Evolutionary conservation across 805 yeast species (phyloP), one percentile per base, ranked within the genome.

Genomic region (Barnettozyma californica): DNA sequence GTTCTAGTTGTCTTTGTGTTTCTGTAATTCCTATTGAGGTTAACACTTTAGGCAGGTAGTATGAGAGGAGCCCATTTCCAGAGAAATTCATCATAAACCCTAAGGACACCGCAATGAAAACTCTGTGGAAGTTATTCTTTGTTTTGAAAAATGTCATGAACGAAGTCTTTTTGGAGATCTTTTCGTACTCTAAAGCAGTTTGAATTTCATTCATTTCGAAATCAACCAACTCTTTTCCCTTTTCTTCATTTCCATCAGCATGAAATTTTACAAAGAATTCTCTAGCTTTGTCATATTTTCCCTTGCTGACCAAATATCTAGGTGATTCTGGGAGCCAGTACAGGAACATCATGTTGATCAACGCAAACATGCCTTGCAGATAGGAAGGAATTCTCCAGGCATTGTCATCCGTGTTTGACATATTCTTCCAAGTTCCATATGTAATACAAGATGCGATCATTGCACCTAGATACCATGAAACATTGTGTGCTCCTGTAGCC

Each of bases 331-430:
- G 82, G 46, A 74, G 67, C 14, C 68, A 69, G 18, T 48, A 70
- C 41, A 73, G 50, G 25, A 69, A 57, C 3, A 52, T 3, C 9
- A 68, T 20, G 56, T 76, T 80, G 21, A 73, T 16, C 3, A 70
- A 21, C 2, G 84, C 81, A 53, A 74, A 64, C 16, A 68, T 57
- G 38, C 74, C 77, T 62, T 80, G 84, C 38, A 79, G 50, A 44
- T 69, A 69, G 11, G 80, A 68, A 36, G 84, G 84, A 47, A 78
- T 65, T 64, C 79, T 75, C 83, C 83, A 79, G 25, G 73, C 65
- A 69, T 73, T 71, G 36, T 35, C 18, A 10, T 35, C 23, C 29
- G 60, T 33, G 27, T 35, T 26, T 7, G 41, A 19, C 35, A 62
- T 33, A 46, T 53, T 53, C 51, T 63, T 61, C 16, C 63, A 62